Evolutionary conservation across 2,329 filamentous ascomycete genomes (phyloP).

Genomic region (Penicillium sp.): DNA sequence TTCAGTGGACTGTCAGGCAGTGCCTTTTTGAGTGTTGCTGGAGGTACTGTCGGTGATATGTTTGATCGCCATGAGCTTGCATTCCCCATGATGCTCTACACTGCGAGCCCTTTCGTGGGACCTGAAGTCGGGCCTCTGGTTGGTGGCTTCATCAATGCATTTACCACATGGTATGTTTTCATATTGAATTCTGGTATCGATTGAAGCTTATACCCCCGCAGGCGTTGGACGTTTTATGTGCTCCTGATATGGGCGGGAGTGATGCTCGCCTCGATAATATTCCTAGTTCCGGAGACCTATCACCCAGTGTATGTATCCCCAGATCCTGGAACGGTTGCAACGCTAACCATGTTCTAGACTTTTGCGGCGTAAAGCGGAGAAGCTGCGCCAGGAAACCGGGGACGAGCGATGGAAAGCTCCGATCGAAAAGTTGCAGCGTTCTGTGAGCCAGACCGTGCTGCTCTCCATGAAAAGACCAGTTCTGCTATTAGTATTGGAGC

Average conservation of each 20-base stretch:
- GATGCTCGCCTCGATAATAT: slow-evolving; percentile 62
- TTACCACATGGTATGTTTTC: slow-evolving; percentile 58
- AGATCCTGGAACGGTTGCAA: neutral
- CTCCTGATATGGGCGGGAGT: slow-evolving; percentile 77
- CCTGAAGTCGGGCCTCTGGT: slow-evolving; percentile 57
- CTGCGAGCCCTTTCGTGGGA: slow-evolving; percentile 59
- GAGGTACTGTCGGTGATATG: slow-evolving; percentile 80
- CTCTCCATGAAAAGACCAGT: slow-evolving; percentile 65
- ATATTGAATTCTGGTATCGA: neutral
- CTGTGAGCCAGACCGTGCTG: slow-evolving; percentile 62
- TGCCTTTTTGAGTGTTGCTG: slow-evolving; percentile 67
- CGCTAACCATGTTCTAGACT: slow-evolving; percentile 53
- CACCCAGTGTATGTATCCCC: slow-evolving; percentile 51
- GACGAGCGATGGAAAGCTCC: slow-evolving; percentile 74
- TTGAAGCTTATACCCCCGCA: slow-evolving; percentile 19
- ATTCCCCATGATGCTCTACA: slow-evolving; percentile 80
- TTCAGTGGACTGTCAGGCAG: slow-evolving; percentile 54
- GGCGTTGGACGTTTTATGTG: slow-evolving; percentile 80
- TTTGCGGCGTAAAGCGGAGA: slow-evolving; percentile 68
- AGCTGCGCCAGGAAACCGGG: slow-evolving; percentile 71
- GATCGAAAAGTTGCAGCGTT: slow-evolving; percentile 70
- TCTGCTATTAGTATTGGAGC: slow-evolving; percentile 75
- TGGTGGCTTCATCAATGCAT: slow-evolving; percentile 80
- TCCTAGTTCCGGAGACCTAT: slow-evolving; percentile 86
- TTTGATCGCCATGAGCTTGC: slow-evolving; percentile 69